Conservation (phyloP, 768 basidiomycete genomes). For the Lyophyllum semitale region DNA sequence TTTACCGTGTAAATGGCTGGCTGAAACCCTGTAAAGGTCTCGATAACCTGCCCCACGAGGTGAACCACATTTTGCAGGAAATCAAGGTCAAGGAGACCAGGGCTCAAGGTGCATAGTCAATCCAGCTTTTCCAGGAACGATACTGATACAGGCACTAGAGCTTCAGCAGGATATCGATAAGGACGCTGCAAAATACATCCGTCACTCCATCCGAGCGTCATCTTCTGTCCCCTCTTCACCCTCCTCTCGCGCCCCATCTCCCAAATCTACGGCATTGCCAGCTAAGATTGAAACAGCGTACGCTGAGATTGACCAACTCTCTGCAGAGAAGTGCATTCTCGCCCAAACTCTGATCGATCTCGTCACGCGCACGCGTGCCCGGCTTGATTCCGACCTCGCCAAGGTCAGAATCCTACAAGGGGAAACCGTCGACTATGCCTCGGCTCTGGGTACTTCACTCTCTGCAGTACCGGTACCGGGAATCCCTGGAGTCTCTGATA, state of each 20-base stretch:
- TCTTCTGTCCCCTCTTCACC: slow-evolving; percentile 26
- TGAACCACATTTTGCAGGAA: slow-evolving; percentile 52
- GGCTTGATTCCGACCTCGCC: slow-evolving; percentile 51
- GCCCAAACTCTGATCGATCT: slow-evolving; percentile 52
- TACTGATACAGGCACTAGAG: slow-evolving; percentile 29
- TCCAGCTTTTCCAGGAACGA: neutral
- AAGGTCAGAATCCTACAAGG: slow-evolving; percentile 50
- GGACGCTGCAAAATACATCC: slow-evolving; percentile 51
- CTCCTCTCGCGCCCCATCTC: slow-evolving; percentile 35
- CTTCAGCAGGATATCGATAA: slow-evolving; percentile 52
- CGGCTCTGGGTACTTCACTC: slow-evolving; percentile 15
- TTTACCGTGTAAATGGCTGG: neutral
- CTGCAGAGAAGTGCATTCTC: slow-evolving; percentile 46
- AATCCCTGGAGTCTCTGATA: slow-evolving; percentile 6
- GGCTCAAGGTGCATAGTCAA: slow-evolving; percentile 38
- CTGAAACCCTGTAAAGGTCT: slow-evolving; percentile 34
- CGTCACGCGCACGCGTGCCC: slow-evolving; percentile 45
- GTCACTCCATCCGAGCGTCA: slow-evolving; percentile 40
- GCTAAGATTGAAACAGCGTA: slow-evolving; percentile 47
- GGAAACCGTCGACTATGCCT: slow-evolving; percentile 37
- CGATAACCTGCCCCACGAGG: slow-evolving; percentile 56
- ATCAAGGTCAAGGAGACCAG: slow-evolving; percentile 48
- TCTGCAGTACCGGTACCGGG: slow-evolving; percentile 8
- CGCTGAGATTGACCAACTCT: slow-evolving; percentile 45
- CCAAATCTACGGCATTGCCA: slow-evolving; percentile 38